Percentiles rank a stretch among this genome's conserved stretches.
Conservation (phyloP, 306 rosid genomes). For the Dryas alaskensis region DNA sequence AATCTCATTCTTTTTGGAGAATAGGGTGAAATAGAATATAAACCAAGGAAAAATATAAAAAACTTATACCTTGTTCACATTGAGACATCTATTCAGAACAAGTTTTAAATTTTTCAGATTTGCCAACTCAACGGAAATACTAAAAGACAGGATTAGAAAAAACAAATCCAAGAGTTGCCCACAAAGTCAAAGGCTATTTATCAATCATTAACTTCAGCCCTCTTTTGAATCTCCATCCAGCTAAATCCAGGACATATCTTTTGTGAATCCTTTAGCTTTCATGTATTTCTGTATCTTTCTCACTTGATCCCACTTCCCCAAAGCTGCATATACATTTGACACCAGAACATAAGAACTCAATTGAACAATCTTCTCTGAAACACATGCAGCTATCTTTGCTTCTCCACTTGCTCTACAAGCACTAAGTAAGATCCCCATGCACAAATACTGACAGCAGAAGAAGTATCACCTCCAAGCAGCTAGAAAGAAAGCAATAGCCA, state of each 20-base stretch:
- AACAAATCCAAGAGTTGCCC: too few relatives aligned
- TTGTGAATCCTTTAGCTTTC: conserved; percentile 45
- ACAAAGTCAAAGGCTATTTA: conserved; percentile 20
- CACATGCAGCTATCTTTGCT: conserved; percentile 45
- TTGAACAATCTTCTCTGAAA: conserved; percentile 35
- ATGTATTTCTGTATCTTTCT: conserved; percentile 44
- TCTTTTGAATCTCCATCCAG: conserved; percentile 46
- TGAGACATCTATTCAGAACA: neutral
- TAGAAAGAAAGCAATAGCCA: conserved; percentile 82
- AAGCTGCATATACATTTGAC: conserved; percentile 57
- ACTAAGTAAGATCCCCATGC: conserved; percentile 63
- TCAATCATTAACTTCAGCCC: conserved; percentile 33
- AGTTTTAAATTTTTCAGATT: neutral
- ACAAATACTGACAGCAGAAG: conserved; percentile 88
- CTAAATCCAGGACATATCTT: conserved; percentile 61
- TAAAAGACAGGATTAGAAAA: neutral
- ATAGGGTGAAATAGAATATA: neutral
- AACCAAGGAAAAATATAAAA: neutral
- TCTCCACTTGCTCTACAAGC: conserved; percentile 60
- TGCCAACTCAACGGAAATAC: neutral
- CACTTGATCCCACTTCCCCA: conserved; percentile 69
- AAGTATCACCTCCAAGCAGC: conserved; percentile 87
- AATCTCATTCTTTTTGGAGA: neutral
- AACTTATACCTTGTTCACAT: neutral
- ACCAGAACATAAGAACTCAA: conserved; percentile 40